Evolutionary conservation across 345 rosid species (phyloP).

Genomic region (Pseudoturritis turrita): DNA sequence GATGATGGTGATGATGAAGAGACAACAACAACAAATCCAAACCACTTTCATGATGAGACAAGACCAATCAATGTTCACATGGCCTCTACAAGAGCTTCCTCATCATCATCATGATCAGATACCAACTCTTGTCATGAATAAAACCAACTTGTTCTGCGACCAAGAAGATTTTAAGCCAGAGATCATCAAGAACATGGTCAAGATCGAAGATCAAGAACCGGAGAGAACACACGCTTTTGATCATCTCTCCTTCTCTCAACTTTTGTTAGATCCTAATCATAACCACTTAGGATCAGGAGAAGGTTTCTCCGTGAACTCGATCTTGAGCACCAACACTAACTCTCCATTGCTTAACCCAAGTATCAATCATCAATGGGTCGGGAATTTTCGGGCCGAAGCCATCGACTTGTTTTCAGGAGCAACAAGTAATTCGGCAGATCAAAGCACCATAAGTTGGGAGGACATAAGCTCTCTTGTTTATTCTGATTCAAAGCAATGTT

Average conservation of each 20-base stretch:
- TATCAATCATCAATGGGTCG: conserved; percentile 31
- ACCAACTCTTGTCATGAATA: conserved; percentile 14
- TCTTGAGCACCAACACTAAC: conserved; percentile 6
- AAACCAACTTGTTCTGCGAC: not conserved
- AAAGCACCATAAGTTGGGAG: conserved; percentile 46
- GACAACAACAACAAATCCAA: conserved; percentile 20
- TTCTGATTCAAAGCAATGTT: conserved; percentile 36
- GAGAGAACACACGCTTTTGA: conserved; percentile 19
- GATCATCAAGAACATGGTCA: conserved; percentile 20
- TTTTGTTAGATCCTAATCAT: conserved; percentile 13
- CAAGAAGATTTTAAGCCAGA: conserved; percentile 8
- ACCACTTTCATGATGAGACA: conserved; percentile 7
- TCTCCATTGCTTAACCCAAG: conserved; percentile 24
- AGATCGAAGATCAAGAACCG: conserved; percentile 9
- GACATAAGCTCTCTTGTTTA: conserved; percentile 38
- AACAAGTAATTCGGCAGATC: conserved; percentile 43
- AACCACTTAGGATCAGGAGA: conserved; percentile 7
- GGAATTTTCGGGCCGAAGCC: conserved; percentile 15
- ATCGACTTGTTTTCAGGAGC: conserved; percentile 11
- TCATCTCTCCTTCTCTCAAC: conserved; percentile 19
- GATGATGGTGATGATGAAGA: conserved; percentile 35
- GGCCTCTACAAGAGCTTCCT: conserved; percentile 28
- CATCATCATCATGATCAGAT: not conserved
- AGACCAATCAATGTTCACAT: conserved; percentile 24
- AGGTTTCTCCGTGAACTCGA: conserved; percentile 9